phyloP scores from a whole-genome alignment of 192 early-diverging fungal genomes.

The Umbelopsis ramanniana region DNA sequence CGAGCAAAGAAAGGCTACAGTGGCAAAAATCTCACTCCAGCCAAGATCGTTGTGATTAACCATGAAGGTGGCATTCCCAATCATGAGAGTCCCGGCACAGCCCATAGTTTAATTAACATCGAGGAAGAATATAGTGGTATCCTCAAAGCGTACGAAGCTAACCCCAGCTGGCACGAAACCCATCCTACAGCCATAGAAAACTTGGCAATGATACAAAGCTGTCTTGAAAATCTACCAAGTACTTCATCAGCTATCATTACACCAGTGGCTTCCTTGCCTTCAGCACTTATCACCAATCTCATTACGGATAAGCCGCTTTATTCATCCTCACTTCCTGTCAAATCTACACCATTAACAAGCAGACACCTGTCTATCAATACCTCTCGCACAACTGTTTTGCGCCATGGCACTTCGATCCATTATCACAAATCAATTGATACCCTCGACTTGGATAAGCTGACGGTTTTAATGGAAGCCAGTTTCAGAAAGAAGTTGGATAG shows the following conservation, averaged over 20 bases:
- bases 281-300: conserved; percentile 68
- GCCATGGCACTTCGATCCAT: conserved; percentile 74
- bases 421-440: conserved; percentile 58
- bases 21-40: conserved; percentile 43
- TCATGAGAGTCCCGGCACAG: conserved; percentile 50
- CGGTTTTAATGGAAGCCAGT: conserved; percentile 71
- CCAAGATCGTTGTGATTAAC: conserved; percentile 73
- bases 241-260: conserved; percentile 82
- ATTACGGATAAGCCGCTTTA: conserved; percentile 79
- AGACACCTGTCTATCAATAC: conserved; percentile 38
- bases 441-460: conserved; percentile 57
- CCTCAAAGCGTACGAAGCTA: conserved; percentile 34
- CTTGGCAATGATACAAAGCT: conserved; percentile 66
- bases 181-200: conserved; percentile 49
- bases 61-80: conserved; percentile 68
- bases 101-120: conserved; percentile 80
- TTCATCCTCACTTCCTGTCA: conserved; percentile 57
- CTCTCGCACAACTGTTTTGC: conserved; percentile 73
- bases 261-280: conserved; percentile 47
- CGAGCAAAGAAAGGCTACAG: conserved; percentile 19
- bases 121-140: conserved; percentile 75
- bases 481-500: conserved; percentile 69
- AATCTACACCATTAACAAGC: conserved; percentile 32
- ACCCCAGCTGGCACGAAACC: conserved; percentile 35
- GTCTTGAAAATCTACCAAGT: conserved; percentile 70